phyloP scores from a whole-genome alignment of 345 rosid genomes.

The Eutrema japonicum region DNA sequence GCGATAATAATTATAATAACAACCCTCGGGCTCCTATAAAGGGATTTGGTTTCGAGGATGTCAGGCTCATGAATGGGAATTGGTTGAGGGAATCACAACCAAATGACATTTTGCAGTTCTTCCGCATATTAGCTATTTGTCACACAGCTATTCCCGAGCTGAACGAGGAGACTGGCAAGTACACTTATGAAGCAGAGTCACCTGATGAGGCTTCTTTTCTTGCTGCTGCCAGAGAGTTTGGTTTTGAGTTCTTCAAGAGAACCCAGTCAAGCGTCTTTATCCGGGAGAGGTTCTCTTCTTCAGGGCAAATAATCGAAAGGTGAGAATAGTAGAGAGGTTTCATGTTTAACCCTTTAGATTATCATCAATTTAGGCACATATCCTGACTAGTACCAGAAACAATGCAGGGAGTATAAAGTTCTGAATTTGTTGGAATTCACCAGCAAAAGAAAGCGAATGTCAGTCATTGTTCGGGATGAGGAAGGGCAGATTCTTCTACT shows the following conservation, averaged over 20 bases:
- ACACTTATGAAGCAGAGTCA: slow-evolving; percentile 91
- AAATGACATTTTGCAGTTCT: slow-evolving; percentile 66
- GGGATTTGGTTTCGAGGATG: slow-evolving; percentile 89
- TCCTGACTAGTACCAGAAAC: slow-evolving; percentile 35
- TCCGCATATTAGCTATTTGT: slow-evolving; percentile 81
- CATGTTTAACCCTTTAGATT: slow-evolving; percentile 1
- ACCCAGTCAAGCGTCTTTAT: slow-evolving; percentile 84
- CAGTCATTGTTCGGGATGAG: slow-evolving; percentile 81
- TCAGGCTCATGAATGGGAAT: slow-evolving; percentile 76
- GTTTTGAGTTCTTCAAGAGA: slow-evolving; percentile 87
- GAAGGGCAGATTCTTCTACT: slow-evolving; percentile 81
- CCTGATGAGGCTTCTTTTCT: slow-evolving; percentile 97
- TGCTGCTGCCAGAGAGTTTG: slow-evolving; percentile 95
- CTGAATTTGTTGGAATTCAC: slow-evolving; percentile 91
- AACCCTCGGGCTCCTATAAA: slow-evolving; percentile 58
- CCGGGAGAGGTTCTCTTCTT: slow-evolving; percentile 56
- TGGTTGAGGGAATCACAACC: slow-evolving; percentile 77
- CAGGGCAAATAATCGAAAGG: slow-evolving; percentile 77
- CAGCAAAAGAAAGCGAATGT: slow-evolving; percentile 97
- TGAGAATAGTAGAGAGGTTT: slow-evolving; percentile 41
- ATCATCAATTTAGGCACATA: slow-evolving; percentile 22
- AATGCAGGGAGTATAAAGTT: slow-evolving; percentile 86
- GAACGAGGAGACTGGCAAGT: slow-evolving; percentile 71
- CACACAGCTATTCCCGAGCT: slow-evolving; percentile 98
- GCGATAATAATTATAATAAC: slow-evolving; percentile 53